Percentiles rank a stretch among this genome's conserved stretches.
Conservation (phyloP, 2,329 filamentous ascomycete genomes). For the Scytalidium sp. region DNA sequence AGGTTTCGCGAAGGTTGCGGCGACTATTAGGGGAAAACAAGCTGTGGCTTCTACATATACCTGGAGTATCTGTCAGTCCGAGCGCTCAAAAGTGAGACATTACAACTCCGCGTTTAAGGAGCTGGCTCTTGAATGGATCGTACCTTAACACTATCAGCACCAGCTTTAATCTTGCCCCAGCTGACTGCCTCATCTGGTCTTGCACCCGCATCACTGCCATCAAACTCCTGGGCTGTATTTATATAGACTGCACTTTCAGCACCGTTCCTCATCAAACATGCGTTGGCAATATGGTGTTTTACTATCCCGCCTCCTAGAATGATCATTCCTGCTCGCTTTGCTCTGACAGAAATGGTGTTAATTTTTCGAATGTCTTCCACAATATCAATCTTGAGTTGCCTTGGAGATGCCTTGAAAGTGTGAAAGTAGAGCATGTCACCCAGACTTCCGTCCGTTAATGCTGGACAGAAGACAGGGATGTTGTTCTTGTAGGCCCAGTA, state of each 20-base stretch:
- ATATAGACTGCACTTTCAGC: conserved; percentile 97
- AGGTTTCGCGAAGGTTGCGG: conserved; percentile 60
- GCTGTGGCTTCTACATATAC: conserved; percentile 64
- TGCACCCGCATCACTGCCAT: conserved; percentile 93
- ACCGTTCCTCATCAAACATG: conserved; percentile 94
- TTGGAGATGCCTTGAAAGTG: conserved; percentile 84
- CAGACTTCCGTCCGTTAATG: conserved; percentile 89
- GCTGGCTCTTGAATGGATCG: conserved; percentile 16
- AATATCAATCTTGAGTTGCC: conserved; percentile 81
- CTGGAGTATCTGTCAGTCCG: conserved; percentile 29
- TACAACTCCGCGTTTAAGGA: not conserved
- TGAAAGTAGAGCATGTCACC: conserved; percentile 99
- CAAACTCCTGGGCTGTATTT: conserved; percentile 96
- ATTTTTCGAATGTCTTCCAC: conserved; percentile 91
- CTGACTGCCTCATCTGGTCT: conserved; percentile 95
- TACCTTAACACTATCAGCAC: conserved; percentile 87
- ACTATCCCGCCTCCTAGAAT: conserved; percentile 92
- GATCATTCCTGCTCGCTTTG: conserved; percentile 89
- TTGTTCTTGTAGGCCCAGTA: conserved; percentile 98
- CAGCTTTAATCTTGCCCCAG: conserved; percentile 96
- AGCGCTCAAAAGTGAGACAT: not conserved
- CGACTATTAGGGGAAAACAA: conserved; percentile 65
- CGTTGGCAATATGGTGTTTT: conserved; percentile 98
- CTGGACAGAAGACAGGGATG: conserved; percentile 96
- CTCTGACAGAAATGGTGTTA: conserved; percentile 86